A percentile compares a stretch with the other conserved stretches of the same genome.
Evolutionary conservation across 345 rosid species (phyloP).

Genomic region (Gynandropsis gynandra): DNA sequence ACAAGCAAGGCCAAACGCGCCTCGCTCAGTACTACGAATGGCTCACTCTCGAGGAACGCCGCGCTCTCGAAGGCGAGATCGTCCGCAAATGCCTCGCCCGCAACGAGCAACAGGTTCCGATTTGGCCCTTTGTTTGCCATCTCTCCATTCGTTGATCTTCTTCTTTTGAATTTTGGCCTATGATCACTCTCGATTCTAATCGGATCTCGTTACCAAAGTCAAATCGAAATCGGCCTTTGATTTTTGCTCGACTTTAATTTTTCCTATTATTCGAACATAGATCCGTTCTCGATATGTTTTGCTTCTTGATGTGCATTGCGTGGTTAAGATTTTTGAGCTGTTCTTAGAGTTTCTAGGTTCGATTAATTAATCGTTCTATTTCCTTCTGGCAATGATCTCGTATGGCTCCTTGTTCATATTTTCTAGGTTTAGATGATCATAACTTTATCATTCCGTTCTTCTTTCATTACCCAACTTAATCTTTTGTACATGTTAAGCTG

Average conservation of each 20-base stretch:
- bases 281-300: neutral
- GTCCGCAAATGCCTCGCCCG: constrained; percentile 99
- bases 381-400: neutral
- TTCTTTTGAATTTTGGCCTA: neutral
- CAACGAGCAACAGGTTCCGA: constrained; percentile 75
- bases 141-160: neutral
- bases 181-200: constrained; percentile 11
- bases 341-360: constrained; percentile 5
- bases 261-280: neutral
- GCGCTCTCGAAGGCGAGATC: constrained; percentile 97
- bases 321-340: no score
- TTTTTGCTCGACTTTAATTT: neutral
- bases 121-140: neutral
- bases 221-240: constrained; percentile 9
- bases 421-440: neutral
- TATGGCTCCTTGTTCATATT: neutral
- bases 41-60: constrained; percentile 95
- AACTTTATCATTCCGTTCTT: neutral
- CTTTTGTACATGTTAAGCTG: neutral
- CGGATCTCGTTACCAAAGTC: constrained; percentile 16
- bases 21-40: constrained; percentile 98
- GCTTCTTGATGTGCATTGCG: neutral
- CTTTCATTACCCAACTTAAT: neutral
- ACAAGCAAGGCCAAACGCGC: constrained; percentile 98
- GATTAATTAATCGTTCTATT: no score